These are phyloP conservation scores for Karstenula rhodostoma DNA, from an alignment of 2,329 filamentous ascomycete species.

Conservation along the genomic window DNA sequence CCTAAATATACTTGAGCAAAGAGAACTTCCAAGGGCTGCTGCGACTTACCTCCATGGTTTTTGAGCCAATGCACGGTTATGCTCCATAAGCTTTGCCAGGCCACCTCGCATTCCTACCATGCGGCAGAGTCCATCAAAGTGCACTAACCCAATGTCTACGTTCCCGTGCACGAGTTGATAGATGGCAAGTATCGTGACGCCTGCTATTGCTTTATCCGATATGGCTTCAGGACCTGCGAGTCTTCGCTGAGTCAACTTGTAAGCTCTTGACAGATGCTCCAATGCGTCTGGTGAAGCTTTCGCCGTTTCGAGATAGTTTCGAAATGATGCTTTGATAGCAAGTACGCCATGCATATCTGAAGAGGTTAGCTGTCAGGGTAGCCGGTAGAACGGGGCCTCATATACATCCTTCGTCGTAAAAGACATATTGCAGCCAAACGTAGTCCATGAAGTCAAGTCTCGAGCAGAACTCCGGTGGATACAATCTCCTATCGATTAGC, in stretches of 20 bases:
- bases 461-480: constrained; percentile 21
- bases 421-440: constrained; percentile 19
- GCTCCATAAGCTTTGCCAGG: constrained; percentile 13
- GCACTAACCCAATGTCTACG: constrained; percentile 11
- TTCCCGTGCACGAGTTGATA: constrained; percentile 19
- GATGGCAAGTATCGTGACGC: constrained; percentile 21
- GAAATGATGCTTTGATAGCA: constrained; percentile 18
- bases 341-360: constrained; percentile 15
- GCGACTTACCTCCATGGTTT: constrained; percentile 16
- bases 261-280: constrained; percentile 16
- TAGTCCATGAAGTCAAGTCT: constrained; percentile 18
- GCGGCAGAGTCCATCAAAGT: constrained; percentile 16
- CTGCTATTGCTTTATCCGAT: constrained; percentile 18
- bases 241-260: constrained; percentile 10
- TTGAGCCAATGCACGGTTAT: constrained; percentile 18
- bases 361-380: background rate
- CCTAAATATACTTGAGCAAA: background rate
- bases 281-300: constrained; percentile 10
- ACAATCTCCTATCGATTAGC: constrained; percentile 13
- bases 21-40: background rate
- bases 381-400: background rate
- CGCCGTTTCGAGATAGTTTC: constrained; percentile 1
- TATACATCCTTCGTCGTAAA: constrained; percentile 19
- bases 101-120: constrained; percentile 21
- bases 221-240: constrained; percentile 14